Conservation (phyloP, 371 early-diverging fungal genomes). For the Mucor indicus region DNA sequence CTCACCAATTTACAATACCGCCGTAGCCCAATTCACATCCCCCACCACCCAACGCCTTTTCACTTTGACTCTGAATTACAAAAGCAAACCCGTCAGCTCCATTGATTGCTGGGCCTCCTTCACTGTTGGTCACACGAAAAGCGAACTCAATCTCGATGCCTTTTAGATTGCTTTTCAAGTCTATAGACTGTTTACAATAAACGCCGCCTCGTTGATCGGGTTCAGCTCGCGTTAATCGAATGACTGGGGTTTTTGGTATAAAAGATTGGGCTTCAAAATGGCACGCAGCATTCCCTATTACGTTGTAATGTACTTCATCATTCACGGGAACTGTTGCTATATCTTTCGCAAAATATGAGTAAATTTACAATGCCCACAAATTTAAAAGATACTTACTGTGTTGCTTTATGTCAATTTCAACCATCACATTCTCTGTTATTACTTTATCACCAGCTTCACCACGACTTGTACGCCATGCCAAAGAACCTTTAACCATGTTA, state of each 20-base stretch:
- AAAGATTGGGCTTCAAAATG: conserved; percentile 1
- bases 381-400: neutral
- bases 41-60: conserved; percentile 36
- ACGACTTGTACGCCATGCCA: conserved; percentile 46
- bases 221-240: conserved; percentile 21
- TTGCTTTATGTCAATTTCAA: neutral
- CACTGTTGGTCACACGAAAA: conserved; percentile 28
- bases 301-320: neutral
- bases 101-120: conserved; percentile 17
- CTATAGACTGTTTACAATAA: conserved; percentile 11
- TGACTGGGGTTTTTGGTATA: neutral
- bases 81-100: conserved; percentile 51
- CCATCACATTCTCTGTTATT: neutral
- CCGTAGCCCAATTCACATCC: conserved; percentile 48
- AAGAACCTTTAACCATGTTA: conserved; percentile 44
- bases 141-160: conserved; percentile 34
- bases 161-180: conserved; percentile 3
- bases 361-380: no score
- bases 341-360: no score
- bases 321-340: no score
- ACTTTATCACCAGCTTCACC: conserved; percentile 32
- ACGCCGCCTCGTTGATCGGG: conserved; percentile 29
- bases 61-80: conserved; percentile 27
- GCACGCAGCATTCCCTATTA: conserved; percentile 2
- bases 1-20: conserved; percentile 35